Evolutionary conservation across 1,284 basidiomycete genomes (phyloP), one percentile per base, ranked within the genome.

Genomic region (Puccinia polysora): DNA sequence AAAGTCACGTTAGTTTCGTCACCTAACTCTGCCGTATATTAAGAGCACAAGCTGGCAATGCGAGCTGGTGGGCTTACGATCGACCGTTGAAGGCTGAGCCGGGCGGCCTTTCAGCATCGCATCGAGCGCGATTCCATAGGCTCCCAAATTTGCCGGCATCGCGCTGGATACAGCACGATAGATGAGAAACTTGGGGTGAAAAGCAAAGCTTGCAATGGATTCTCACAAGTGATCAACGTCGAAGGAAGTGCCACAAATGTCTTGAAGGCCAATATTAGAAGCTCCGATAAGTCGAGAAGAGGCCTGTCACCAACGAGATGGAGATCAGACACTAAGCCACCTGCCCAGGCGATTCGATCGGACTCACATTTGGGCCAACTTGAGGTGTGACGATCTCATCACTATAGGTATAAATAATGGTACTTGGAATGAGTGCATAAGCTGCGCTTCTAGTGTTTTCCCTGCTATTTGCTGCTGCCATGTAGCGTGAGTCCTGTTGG

Each of bases 211-310:
- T 23, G 8, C 7, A 14, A 23, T 15, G 23, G 25, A 25, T 4
- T 5, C 58, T 4, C 15, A 60, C 58, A 60, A 60, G 25, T 60
- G 58, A 20, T 40, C 34, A 34, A 60, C 58, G 40, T 38, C 4
- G 20, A 38, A 36, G 30, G 7, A 4, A 20, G n/a, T 40, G 25
- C 58, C 34, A 40, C 58, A 60, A n/a, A 20, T 34, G 36, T 60
- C 58, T 25, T 60, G 58, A n/a, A 60, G 18, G 23, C 32, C 58
- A 36, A 60, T 60, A 40, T 60, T 60, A 1, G 34, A 60, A 34
- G 58, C 58, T n/a, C 58, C 58, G 40, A 34, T 15, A 15, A 40
- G 8, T 45, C 40, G 10, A 40, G 28, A 20, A 12, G 58, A 60
- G 2, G 36, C 34, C 36, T 34, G 28, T 36, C 23, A 15, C 15